Conservation (phyloP, 2,329 filamentous ascomycete species). For the Didymella lethalis region DNA sequence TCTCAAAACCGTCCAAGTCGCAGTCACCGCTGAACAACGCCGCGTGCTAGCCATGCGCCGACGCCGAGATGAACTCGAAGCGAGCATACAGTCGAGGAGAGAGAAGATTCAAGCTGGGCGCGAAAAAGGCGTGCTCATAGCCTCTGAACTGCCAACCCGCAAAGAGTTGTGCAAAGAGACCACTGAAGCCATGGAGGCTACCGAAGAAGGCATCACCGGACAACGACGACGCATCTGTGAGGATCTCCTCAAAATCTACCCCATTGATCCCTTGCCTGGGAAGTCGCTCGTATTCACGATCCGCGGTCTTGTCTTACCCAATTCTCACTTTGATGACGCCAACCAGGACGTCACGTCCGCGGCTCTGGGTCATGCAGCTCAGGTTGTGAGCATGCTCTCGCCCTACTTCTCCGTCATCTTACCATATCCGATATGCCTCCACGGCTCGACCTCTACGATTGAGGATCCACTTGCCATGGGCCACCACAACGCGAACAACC, state of each 20-base stretch:
- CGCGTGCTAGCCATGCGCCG: slow-evolving; percentile 68
- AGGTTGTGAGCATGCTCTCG: slow-evolving; percentile 77
- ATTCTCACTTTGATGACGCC: slow-evolving; percentile 76
- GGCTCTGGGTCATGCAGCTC: slow-evolving; percentile 80
- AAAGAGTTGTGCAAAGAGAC: slow-evolving; percentile 57
- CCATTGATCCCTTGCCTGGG: slow-evolving; percentile 72
- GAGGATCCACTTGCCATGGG: slow-evolving; percentile 71
- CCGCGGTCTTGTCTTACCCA: slow-evolving; percentile 78
- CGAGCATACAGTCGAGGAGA: slow-evolving; percentile 70
- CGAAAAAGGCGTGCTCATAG: slow-evolving; percentile 65
- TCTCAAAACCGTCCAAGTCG: slow-evolving; percentile 56
- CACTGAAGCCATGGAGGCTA: slow-evolving; percentile 63
- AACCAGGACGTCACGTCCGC: slow-evolving; percentile 79
- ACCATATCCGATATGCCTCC: slow-evolving; percentile 78
- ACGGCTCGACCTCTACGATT: slow-evolving; percentile 77
- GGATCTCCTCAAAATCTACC: slow-evolving; percentile 79
- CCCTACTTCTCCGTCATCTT: slow-evolving; percentile 81
- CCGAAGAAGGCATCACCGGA: slow-evolving; percentile 74
- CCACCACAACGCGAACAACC: slow-evolving; percentile 49
- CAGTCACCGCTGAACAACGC: slow-evolving; percentile 70
- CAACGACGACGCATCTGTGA: slow-evolving; percentile 89
- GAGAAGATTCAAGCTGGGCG: slow-evolving; percentile 72
- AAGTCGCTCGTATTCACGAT: slow-evolving; percentile 84
- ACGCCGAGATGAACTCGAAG: slow-evolving; percentile 71
- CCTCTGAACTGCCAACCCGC: slow-evolving; percentile 67